These are phyloP conservation scores for Xylariales sp. DNA, from an alignment of 2,329 filamentous ascomycete species.

Conservation along the genomic window DNA sequence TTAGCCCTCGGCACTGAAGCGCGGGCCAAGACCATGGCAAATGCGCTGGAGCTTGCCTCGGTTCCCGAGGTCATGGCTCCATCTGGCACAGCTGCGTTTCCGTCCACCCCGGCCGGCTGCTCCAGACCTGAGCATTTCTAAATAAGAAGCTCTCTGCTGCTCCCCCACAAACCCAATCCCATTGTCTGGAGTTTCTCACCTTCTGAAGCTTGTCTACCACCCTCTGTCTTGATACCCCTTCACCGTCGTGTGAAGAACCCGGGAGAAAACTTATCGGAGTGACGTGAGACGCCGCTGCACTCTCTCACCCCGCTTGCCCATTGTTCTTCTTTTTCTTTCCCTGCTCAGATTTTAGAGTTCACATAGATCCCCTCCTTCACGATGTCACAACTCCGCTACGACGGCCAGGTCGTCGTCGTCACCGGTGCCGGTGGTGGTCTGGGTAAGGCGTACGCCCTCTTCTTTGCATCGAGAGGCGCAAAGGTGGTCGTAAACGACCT, in stretches of 20 bases:
- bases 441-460: slow-evolving; percentile 77
- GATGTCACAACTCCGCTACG: slow-evolving; percentile 59
- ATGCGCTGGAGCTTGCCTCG: slow-evolving; percentile 7
- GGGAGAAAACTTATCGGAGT: no score
- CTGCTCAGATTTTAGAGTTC: slow-evolving; percentile 6
- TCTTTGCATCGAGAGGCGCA: slow-evolving; percentile 88
- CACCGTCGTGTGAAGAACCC: no score
- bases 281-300: no score
- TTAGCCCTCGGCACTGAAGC: slow-evolving; percentile 5
- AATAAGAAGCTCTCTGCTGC: no score
- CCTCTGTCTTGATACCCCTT: no score
- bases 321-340: slow-evolving; percentile 5
- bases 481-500: slow-evolving; percentile 97
- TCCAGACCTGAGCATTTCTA: no score
- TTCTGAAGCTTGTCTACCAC: no score
- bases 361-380: no score
- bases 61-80: slow-evolving; percentile 7
- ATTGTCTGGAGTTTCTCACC: no score
- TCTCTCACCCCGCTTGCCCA: not conserved
- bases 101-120: no score
- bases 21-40: not conserved
- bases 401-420: slow-evolving; percentile 84
- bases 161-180: no score
- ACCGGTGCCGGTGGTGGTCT: slow-evolving; percentile 82
- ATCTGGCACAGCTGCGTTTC: no score